Evolutionary conservation across 768 basidiomycete species (phyloP), one percentile per base, ranked within the genome.

Genomic region (Chalciporus pseudorubinellus): DNA sequence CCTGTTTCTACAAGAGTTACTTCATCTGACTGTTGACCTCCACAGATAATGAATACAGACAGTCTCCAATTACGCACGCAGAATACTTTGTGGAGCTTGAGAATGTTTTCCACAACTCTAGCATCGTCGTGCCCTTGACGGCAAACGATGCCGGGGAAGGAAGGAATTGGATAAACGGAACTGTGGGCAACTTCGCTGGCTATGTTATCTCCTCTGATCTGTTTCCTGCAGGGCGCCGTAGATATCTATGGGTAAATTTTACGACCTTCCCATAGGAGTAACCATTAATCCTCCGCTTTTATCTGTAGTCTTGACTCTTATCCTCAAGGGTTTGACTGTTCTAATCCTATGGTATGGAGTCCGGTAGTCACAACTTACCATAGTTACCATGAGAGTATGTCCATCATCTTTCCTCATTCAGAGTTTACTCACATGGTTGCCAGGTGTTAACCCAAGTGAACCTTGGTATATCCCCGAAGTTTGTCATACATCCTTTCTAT

Each of bases 291-390:
- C 42, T 26, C 50, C 42, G 2, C 26, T 36, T 24, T n/a, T 24
- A 51, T 33, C 46, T 6, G 26, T 3, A 80, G 80, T 14, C 60
- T 84, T 51, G 89, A 90, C 59, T 77, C 80, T 0, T 91, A 91
- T 53, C 87, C 88, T 1, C 87, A 91, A 73, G 73, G 77, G 0
- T 92, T 89, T 59, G 89, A 92, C 59, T 92, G 90, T 63, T 87
- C 87, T 0, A 77, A 86, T 53, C 87, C 90, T 2, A 71, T 72
- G 2, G 62, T 54, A 0, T 92, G 90, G 91, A 77, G 62, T 12
- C 78, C 78, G 2, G 79, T 92, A n/a, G 72, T 72, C 0, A 78
- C 79, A 2, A 80, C 76, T 55, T 90, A 89, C 59, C 77, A 84
- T 48, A 62, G 70, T 14, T 92, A 89, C 56, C 90, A 91, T 60